Conservation (phyloP, 768 basidiomycete genomes). For the Lenzites betulinus region DNA sequence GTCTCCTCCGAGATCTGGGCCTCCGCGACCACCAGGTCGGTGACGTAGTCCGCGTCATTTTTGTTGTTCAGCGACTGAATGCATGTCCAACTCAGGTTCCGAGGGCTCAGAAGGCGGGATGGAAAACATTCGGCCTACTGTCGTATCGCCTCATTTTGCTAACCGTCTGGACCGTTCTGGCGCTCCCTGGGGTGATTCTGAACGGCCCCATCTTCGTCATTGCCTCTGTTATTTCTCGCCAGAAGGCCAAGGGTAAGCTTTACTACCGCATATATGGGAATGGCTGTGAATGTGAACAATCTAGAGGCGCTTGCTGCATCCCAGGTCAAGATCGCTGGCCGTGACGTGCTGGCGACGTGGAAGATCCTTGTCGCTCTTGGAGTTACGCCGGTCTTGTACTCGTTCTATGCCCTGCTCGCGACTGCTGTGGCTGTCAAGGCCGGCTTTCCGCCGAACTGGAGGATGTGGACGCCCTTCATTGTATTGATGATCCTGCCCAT, state of each 20-base stretch:
- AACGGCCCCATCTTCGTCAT: constrained; percentile 93
- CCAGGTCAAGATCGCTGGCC: constrained; percentile 91
- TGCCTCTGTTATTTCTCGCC: constrained; percentile 83
- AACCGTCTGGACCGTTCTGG: constrained; percentile 77
- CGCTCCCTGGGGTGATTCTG: constrained; percentile 87
- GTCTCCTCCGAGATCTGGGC: constrained; percentile 83
- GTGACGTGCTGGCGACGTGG: constrained; percentile 97
- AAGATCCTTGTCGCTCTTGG: constrained; percentile 93
- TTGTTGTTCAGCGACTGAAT: too few species aligned
- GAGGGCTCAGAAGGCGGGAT: constrained; percentile 78
- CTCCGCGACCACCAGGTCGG: constrained; percentile 89
- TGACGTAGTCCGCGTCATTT: background rate
- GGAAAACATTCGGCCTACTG: constrained; percentile 85
- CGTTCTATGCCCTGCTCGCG: constrained; percentile 79
- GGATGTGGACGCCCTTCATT: constrained; percentile 74
- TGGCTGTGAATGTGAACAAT: background rate
- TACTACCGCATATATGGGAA: too few species aligned
- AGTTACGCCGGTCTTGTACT: constrained; percentile 85
- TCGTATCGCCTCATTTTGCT: constrained; percentile 81
- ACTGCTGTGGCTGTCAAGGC: constrained; percentile 71
- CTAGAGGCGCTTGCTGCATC: constrained; percentile 95
- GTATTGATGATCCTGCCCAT: constrained; percentile 77
- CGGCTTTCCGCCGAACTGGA: constrained; percentile 60
- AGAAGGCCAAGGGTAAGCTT: constrained; percentile 79
- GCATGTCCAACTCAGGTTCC: constrained; percentile 67